A percentile compares a stretch with the other conserved stretches of the same genome.
Evolutionary conservation across 164 flowering plant genomes (phyloP).

Genomic region (Amborella trichopoda): DNA sequence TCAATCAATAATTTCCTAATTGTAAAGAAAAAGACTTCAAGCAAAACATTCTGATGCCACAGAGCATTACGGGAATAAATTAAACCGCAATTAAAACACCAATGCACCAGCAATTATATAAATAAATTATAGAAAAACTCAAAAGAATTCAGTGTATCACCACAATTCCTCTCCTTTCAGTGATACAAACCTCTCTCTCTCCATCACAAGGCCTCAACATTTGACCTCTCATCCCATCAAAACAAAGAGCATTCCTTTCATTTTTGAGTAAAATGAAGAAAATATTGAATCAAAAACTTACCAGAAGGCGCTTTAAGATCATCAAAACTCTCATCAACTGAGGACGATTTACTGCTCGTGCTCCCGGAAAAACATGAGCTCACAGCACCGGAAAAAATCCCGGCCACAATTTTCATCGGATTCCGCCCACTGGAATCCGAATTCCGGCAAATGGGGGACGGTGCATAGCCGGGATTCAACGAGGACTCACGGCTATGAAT

Average conservation of each 20-base stretch:
- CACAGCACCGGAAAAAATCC: background rate
- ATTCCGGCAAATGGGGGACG: slow-evolving; percentile 1
- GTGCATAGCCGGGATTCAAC: background rate
- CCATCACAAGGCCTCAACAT: background rate
- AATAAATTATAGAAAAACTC: no score
- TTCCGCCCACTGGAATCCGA: background rate
- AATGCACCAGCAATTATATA: no score
- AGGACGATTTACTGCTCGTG: slow-evolving; percentile 1
- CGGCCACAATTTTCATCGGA: slow-evolving; percentile 4
- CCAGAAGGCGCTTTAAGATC: slow-evolving; percentile 4
- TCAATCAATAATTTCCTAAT: no score
- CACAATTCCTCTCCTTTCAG: background rate
- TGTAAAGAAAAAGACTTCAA: no score
- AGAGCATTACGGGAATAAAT: no score
- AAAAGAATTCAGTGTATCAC: no score
- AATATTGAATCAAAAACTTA: no score
- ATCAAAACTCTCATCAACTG: background rate
- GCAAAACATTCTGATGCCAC: no score
- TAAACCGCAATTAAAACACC: no score
- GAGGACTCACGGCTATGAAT: slow-evolving; percentile 2
- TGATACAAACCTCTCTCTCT: background rate
- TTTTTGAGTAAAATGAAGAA: background rate
- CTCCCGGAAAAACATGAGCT: slow-evolving; percentile 3
- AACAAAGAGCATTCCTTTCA: background rate
- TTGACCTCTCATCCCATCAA: background rate